Base-by-base conservation (phyloP, 495 filamentous ascomycete genomes). In the Xylaria curta region DNA sequence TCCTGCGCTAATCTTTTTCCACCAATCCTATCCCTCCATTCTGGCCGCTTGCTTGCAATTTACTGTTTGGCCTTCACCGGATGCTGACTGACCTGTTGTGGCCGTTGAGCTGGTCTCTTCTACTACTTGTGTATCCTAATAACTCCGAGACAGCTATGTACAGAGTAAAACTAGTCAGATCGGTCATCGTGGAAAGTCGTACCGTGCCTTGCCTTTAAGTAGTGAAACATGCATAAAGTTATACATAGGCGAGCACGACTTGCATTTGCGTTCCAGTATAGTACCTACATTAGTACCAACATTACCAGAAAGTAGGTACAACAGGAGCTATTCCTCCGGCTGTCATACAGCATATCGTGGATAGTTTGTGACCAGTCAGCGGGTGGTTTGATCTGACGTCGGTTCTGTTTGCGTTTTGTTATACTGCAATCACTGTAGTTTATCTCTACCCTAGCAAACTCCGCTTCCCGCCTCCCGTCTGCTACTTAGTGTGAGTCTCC, bases 401-500 rank as follows among this genome's bases (percentile, higher is more conserved):
- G 36, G 38, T 24, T 62, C n/a, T 15, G 38, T 62, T 26, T 42
- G 19, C 36, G 12, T 24, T 44, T 62, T 17, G 47, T 51, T 51
- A 21, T 61, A n/a, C 15, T 12, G 10, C 8, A n/a, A 5, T 5
- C 5, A 51, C 17, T 21, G 17, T 51, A 51, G 19, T 6, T 7
- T 8, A 21, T 2, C 19, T 1, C n/a, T 15, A 28, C 51, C 10
- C 10, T 12, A 54, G 24, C 26, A 66, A 31, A 31, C 63, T 66
- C 63, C 46, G 63, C 63, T 36, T 66, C 63, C 63, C 63, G 44
- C 31, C 36, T 47, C 24, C 42, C 61, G 33, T 21, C n/a, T 64
- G 51, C 2, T 7, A 64, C 40, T 47, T 42, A 17, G 28, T 31
- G 28, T 31, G 3, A 31, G 61, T 49, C 42, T 64, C 42, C 61